Evolutionary conservation across 2,329 filamentous ascomycete genomes (phyloP), one percentile per base, ranked within the genome.

Genomic region (Elsinoe arachidis): DNA sequence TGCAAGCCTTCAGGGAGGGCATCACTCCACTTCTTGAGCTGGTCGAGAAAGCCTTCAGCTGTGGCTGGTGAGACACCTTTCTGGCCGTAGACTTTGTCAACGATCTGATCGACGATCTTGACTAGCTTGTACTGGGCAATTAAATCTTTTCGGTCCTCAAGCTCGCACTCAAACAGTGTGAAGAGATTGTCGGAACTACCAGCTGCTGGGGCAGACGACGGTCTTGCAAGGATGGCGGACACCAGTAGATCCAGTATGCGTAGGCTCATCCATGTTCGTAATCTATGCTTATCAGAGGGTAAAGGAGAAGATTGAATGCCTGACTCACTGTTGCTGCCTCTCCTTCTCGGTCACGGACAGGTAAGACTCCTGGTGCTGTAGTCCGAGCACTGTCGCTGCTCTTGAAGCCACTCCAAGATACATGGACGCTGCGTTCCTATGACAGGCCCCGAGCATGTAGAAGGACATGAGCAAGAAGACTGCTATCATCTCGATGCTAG

Each of bases 341-440:
- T 64, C 63, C 23, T 41, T 23, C 5, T 56, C 49, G 5, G 58
- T 59, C 7, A 64, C 55, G 15, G 49, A 53, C 6, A 53, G 17
- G n/a, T 53, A 53, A 9, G 49, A 34, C 12, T 53, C 49, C 14
- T 53, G 60, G 55, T 66, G 69, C 68, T 84, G 80, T 5, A 84
- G 63, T 0, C 82, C 82, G 0, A 85, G 63, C 0, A 80, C 79
- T 2, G 78, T 76, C 0, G 82, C 81, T 0, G 81, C 78, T 55
- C 80, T 76, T 0, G 78, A 73, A 1, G 82, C 81, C 7, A 84
- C 76, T 0, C 81, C 81, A 2, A 85, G 66, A 57, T 84, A 84
- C 78, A 85, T 83, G 55, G 82, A 85, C 0, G 81, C 81, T 0
- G 81, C 74, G 57, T 83, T 83, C 7, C 80, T 72, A 33, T 79